phyloP scores from a whole-genome alignment of 73 alveolate species.

The Tetrahymena thermophila region DNA sequence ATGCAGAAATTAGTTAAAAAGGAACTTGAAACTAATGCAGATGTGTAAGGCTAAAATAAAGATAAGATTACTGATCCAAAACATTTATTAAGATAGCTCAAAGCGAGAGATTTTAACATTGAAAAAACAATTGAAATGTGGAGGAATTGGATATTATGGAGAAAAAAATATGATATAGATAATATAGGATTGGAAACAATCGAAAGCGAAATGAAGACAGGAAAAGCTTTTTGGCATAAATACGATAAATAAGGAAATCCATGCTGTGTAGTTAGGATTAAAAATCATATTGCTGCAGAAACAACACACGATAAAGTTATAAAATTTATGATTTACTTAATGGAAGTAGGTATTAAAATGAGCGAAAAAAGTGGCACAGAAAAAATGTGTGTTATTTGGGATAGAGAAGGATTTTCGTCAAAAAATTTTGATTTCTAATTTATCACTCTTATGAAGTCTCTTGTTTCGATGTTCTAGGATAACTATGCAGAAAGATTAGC shows the following conservation, averaged over 20 bases:
- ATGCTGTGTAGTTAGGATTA: neutral
- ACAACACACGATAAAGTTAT: neutral
- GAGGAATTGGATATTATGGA: neutral
- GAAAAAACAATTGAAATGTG: neutral
- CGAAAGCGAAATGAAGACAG: neutral
- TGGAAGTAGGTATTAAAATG: slow-evolving; percentile 25
- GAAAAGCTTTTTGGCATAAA: neutral
- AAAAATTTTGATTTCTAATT: slow-evolving; percentile 23
- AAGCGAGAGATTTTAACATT: neutral
- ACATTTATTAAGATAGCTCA: neutral
- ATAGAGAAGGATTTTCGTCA: slow-evolving; percentile 37
- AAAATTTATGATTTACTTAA: neutral
- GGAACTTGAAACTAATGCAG: neutral
- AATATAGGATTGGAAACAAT: neutral
- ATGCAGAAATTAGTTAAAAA: neutral
- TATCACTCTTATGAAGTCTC: neutral
- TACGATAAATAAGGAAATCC: neutral
- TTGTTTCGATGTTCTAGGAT: neutral
- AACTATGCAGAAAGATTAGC: neutral
- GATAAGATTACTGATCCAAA: neutral
- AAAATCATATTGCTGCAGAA: neutral
- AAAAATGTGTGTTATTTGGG: slow-evolving; percentile 21
- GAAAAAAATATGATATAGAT: neutral
- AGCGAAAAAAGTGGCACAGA: slow-evolving; percentile 21
- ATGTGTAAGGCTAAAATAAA: neutral